Conservation (phyloP, 2,329 filamentous ascomycete species). For the Cyphellophora attinorum region DNA sequence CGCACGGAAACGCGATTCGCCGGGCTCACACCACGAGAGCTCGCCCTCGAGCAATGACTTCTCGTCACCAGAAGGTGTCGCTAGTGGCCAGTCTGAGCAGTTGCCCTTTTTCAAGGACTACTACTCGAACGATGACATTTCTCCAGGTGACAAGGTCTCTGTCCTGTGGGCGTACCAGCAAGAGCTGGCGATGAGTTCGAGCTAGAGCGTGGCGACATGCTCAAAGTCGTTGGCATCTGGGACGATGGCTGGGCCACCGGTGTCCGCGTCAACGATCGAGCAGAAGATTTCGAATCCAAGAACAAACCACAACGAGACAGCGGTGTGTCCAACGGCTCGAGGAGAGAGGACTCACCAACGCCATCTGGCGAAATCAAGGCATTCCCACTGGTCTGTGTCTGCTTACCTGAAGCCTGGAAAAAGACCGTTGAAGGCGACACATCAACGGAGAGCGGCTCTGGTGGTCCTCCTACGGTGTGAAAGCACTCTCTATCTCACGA, state of each 20-base stretch:
- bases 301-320: conserved; percentile 78
- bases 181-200: conserved; percentile 88
- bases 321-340: conserved; percentile 75
- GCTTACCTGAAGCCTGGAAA: conserved; percentile 88
- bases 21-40: conserved; percentile 69
- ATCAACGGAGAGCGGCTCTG: conserved; percentile 54
- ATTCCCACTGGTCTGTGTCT: conserved; percentile 93
- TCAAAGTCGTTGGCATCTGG: conserved; percentile 97
- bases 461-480: conserved; percentile 10
- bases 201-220: conserved; percentile 90
- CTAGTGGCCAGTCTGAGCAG: conserved; percentile 90
- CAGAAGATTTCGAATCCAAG: conserved; percentile 78
- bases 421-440: conserved; percentile 91
- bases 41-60: conserved; percentile 66
- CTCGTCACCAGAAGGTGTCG: conserved; percentile 74
- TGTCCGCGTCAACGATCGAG: conserved; percentile 68
- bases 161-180: conserved; percentile 93
- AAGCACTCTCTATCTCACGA: not conserved
- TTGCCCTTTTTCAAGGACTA: conserved; percentile 97
- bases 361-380: conserved; percentile 84
- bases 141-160: conserved; percentile 79
- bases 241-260: conserved; percentile 98
- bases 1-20: conserved; percentile 58
- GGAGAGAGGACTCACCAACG: conserved; percentile 51
- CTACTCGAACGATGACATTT: conserved; percentile 94